phyloP scores from a whole-genome alignment of 2,329 filamentous ascomycete genomes.

The Dothideomycetes sp. region DNA sequence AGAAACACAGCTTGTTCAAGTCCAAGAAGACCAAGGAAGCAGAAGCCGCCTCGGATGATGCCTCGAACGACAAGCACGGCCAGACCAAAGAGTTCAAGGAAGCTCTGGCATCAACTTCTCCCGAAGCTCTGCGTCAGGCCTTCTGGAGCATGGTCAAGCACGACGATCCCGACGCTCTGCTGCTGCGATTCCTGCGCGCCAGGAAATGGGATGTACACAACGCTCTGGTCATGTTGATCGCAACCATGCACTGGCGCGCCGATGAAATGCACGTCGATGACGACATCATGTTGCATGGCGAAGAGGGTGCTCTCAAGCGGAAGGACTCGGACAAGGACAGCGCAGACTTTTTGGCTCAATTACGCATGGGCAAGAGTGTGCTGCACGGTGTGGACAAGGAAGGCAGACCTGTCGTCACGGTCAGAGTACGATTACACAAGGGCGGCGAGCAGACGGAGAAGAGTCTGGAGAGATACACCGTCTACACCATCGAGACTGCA shows the following conservation, averaged over 20 bases:
- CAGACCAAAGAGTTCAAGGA: conserved; percentile 79
- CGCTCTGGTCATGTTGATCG: conserved; percentile 86
- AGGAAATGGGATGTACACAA: conserved; percentile 93
- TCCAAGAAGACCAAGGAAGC: conserved; percentile 43
- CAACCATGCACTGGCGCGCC: conserved; percentile 84
- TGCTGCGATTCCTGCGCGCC: conserved; percentile 76
- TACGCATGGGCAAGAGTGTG: conserved; percentile 86
- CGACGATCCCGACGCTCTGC: conserved; percentile 78
- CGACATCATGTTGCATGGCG: conserved; percentile 71
- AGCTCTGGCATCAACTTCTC: conserved; percentile 62
- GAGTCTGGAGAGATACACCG: conserved; percentile 77
- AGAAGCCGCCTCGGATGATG: conserved; percentile 32
- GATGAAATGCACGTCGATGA: conserved; percentile 79
- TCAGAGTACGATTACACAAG: conserved; percentile 71
- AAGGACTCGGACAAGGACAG: conserved; percentile 54
- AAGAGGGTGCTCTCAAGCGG: conserved; percentile 53
- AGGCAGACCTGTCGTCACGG: conserved; percentile 76
- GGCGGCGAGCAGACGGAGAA: conserved; percentile 73
- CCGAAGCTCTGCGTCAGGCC: conserved; percentile 66
- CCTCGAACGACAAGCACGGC: conserved; percentile 78
- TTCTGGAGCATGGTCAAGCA: conserved; percentile 95
- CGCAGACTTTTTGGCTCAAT: conserved; percentile 70
- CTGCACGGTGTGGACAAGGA: conserved; percentile 77
- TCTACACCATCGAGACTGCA: conserved; percentile 91
- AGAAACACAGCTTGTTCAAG: conserved; percentile 62